phyloP scores from a whole-genome alignment of 192 early-diverging fungal species.

The Diversispora epigaea region DNA sequence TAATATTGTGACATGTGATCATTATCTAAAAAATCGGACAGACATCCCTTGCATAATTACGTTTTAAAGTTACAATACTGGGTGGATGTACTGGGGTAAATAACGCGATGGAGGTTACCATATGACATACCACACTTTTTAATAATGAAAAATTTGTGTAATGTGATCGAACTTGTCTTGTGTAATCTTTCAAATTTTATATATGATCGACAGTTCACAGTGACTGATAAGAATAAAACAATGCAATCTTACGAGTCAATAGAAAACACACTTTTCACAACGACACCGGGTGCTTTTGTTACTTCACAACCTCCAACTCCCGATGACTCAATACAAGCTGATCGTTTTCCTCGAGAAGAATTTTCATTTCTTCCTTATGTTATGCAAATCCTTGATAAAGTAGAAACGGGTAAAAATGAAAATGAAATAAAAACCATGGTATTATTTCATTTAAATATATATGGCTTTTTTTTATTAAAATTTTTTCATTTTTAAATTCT shows the following conservation, averaged over 20 bases:
- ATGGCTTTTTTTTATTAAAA: no score
- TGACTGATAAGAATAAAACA: neutral
- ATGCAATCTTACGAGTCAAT: neutral
- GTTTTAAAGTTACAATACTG: no score
- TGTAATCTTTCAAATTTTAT: no score
- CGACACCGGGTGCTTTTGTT: neutral
- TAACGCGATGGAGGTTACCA: no score
- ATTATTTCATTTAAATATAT: neutral
- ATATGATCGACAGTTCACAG: no score
- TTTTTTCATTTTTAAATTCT: neutral
- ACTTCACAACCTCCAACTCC: neutral
- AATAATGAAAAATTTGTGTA: no score
- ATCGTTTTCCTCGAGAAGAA: conserved; percentile 18
- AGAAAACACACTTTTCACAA: neutral
- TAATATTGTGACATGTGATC: no score
- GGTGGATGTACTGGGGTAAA: no score
- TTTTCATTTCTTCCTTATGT: conserved; percentile 18
- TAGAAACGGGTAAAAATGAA: conserved; percentile 10
- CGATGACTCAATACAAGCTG: neutral
- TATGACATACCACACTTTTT: no score
- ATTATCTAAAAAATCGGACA: no score
- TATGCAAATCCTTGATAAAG: conserved; percentile 14
- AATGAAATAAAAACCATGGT: conserved; percentile 8
- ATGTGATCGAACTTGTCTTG: no score
- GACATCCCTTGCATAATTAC: no score